Evolutionary conservation across 805 yeast species (phyloP).

Genomic region (Kodamaea kakaduensis): DNA sequence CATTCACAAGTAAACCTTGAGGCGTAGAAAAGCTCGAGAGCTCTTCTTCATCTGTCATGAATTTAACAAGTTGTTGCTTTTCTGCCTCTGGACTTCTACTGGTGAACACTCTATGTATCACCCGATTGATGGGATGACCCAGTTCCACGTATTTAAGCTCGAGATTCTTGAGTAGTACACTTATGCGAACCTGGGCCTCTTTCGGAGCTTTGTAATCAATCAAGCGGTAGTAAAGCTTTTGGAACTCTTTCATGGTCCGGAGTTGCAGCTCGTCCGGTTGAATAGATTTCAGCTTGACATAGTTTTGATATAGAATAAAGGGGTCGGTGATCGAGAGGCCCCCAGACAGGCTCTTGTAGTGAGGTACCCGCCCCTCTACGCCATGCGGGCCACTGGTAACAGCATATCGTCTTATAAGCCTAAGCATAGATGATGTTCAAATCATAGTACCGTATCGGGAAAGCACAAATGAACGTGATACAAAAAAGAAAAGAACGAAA

Average conservation of each 20-base stretch:
- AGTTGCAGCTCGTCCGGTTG: conserved; percentile 55
- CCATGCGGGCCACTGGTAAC: conserved; percentile 31
- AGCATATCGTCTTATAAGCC: conserved; percentile 1
- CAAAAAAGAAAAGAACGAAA: too few species aligned
- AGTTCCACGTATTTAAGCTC: conserved; percentile 30
- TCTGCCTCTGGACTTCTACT: conserved; percentile 25
- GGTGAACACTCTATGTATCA: conserved; percentile 23
- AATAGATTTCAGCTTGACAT: conserved; percentile 48
- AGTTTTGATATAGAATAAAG: conserved; percentile 49
- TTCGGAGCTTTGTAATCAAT: conserved; percentile 57
- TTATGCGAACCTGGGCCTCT: conserved; percentile 42
- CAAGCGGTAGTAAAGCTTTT: conserved; percentile 53
- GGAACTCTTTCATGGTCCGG: conserved; percentile 61
- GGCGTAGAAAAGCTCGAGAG: conserved; percentile 52
- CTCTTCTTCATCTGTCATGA: conserved; percentile 60
- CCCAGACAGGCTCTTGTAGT: conserved; percentile 15
- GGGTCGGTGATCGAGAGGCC: conserved; percentile 59
- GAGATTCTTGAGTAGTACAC: conserved; percentile 32
- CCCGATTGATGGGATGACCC: conserved; percentile 9
- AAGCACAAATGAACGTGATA: conserved; percentile 1
- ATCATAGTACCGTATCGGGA: conserved; percentile 7
- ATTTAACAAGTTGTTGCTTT: conserved; percentile 42
- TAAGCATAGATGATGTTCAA: neutral
- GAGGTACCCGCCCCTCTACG: conserved; percentile 35
- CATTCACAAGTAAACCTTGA: conserved; percentile 59